Evolutionary conservation across 306 rosid genomes (phyloP).

Genomic region (Dalbergia oliveri): DNA sequence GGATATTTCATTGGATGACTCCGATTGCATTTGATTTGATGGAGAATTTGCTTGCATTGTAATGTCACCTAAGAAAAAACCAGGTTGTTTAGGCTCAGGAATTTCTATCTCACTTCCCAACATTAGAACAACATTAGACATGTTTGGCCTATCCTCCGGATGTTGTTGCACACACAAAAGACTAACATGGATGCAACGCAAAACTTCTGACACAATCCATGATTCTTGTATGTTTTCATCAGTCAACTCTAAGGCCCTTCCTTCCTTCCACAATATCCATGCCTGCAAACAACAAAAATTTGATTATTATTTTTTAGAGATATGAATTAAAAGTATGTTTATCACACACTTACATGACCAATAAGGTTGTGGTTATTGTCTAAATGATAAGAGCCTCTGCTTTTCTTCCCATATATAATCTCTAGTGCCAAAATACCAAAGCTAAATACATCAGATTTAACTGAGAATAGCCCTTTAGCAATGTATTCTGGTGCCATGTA

Average conservation of each 20-base stretch:
- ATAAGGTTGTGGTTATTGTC: constrained; percentile 1
- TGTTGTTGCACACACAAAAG: constrained; percentile 23
- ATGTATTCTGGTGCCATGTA: constrained; percentile 42
- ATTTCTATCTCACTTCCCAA: not conserved
- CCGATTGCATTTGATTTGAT: not conserved
- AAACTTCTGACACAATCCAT: not conserved
- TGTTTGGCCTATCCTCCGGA: not conserved
- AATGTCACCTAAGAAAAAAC: not conserved
- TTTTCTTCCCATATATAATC: constrained; percentile 16
- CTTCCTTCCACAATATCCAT: constrained; percentile 24
- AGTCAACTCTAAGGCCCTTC: not conserved
- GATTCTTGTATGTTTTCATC: not conserved
- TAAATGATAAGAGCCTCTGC: not conserved
- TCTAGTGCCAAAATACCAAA: constrained; percentile 23
- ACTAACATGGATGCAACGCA: constrained; percentile 29
- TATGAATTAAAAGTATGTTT: not conserved
- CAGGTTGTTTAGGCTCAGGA: not conserved
- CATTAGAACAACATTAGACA: not conserved
- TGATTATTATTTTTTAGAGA: not conserved
- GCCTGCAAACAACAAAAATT: not conserved
- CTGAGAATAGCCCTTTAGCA: constrained; percentile 5
- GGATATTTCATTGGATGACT: not conserved
- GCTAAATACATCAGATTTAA: constrained; percentile 32
- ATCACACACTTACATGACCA: constrained; percentile 9
- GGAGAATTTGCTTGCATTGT: not conserved